Evolutionary conservation across 148 eudicot species (phyloP).

Genomic region (Rhododendron ferrugineum): DNA sequence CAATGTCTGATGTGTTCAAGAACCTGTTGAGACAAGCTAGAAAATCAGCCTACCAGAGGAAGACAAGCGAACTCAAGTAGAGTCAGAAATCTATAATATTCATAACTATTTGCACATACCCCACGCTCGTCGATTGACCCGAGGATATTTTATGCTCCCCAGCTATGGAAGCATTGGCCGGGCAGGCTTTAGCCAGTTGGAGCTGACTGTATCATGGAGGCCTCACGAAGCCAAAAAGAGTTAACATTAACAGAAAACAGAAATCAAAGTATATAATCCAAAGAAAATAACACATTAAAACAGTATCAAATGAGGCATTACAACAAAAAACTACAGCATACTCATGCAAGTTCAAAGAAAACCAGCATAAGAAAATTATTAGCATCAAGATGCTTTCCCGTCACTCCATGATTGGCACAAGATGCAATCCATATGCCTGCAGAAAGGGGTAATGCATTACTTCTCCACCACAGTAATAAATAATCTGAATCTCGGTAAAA

Average conservation of each 20-base stretch:
- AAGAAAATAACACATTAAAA: background rate
- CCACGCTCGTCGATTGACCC: background rate
- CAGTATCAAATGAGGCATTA: background rate
- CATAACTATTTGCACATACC: background rate
- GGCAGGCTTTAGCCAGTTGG: background rate
- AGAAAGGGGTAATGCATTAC: background rate
- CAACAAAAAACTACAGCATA: background rate
- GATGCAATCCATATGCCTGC: background rate
- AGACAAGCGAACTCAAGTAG: background rate
- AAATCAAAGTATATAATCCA: background rate
- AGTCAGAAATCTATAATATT: background rate
- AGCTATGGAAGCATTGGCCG: background rate
- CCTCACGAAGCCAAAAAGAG: background rate
- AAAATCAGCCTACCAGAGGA: constrained; percentile 1
- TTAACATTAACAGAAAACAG: background rate
- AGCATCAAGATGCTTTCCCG: background rate
- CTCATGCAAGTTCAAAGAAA: constrained; percentile 10
- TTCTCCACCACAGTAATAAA: background rate
- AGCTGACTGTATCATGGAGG: background rate
- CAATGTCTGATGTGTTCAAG: background rate
- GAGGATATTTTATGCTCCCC: background rate
- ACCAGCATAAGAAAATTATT: background rate
- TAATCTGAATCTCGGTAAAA: constrained; percentile 3
- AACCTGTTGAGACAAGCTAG: background rate
- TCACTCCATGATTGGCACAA: background rate